Evolutionary conservation across 208 protist genomes (phyloP).

Genomic region (Phytomonas sp.): DNA sequence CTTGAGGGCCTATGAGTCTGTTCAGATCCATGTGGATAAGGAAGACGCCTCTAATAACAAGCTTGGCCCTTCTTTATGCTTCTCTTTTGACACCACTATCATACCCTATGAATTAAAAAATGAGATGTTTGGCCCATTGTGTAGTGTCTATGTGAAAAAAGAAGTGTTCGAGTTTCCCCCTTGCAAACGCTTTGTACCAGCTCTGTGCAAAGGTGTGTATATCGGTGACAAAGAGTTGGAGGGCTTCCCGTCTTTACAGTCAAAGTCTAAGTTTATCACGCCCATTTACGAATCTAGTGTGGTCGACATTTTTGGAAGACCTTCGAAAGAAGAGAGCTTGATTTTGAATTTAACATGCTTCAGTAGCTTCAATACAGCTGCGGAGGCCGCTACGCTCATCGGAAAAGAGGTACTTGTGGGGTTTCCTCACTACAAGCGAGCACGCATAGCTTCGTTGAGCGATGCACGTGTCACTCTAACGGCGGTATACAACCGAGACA

Average conservation of each 20-base stretch:
- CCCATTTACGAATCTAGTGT: constrained; percentile 40
- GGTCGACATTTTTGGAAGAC: constrained; percentile 72
- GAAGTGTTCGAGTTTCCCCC: constrained; percentile 49
- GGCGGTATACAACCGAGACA: constrained; percentile 50
- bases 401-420: constrained; percentile 79
- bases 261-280: constrained; percentile 41
- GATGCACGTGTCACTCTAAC: constrained; percentile 35
- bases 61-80: constrained; percentile 47
- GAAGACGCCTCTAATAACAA: constrained; percentile 69
- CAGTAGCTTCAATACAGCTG: constrained; percentile 18
- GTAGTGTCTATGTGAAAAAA: constrained; percentile 37
- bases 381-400: constrained; percentile 39
- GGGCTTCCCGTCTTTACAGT: constrained; percentile 72
- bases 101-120: constrained; percentile 35
- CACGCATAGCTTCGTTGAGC: constrained; percentile 60
- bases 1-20: constrained; percentile 64
- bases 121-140: constrained; percentile 47
- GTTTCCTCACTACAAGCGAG: constrained; percentile 84
- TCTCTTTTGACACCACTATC: constrained; percentile 59
- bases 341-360: constrained; percentile 43
- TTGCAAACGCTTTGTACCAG: constrained; percentile 38
- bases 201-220: constrained; percentile 50
- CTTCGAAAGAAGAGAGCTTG: constrained; percentile 63
- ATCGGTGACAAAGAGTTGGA: constrained; percentile 52
- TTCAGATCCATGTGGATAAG: constrained; percentile 48